These are phyloP conservation scores for Gautieria morchelliformis DNA, from an alignment of 768 basidiomycete genomes.

Conservation along the genomic window DNA sequence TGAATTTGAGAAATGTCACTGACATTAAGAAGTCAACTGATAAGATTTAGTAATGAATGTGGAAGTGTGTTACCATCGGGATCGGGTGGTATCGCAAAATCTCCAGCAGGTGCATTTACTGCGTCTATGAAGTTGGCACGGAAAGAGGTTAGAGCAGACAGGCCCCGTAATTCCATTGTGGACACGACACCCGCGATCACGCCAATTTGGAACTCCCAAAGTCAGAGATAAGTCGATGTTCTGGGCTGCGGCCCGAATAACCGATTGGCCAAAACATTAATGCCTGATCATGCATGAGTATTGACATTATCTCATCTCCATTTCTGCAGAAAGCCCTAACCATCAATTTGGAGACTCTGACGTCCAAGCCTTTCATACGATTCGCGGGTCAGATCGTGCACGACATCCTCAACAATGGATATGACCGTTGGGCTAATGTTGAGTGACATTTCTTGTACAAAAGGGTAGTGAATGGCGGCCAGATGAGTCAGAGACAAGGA, in stretches of 20 bases:
- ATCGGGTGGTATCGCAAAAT: conserved; percentile 50
- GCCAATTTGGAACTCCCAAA: conserved; percentile 85
- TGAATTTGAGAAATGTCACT: conserved; percentile 83
- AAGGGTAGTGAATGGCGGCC: neutral
- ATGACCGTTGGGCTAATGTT: conserved; percentile 58
- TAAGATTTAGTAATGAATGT: neutral
- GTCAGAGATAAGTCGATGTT: conserved; percentile 78
- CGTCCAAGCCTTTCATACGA: conserved; percentile 13
- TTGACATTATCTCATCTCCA: conserved; percentile 22
- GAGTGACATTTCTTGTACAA: conserved; percentile 58
- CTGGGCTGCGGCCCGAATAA: conserved; percentile 85
- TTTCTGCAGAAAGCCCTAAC: conserved; percentile 34
- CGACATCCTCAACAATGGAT: conserved; percentile 31
- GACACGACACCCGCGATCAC: conserved; percentile 46
- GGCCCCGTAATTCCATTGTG: conserved; percentile 38
- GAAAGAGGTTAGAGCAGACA: conserved; percentile 50
- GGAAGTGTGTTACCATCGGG: conserved; percentile 58
- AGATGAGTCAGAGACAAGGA: neutral
- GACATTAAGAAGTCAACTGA: neutral
- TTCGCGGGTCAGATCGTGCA: conserved; percentile 19
- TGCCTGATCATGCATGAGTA: conserved; percentile 32
- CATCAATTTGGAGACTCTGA: conserved; percentile 19
- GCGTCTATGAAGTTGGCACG: conserved; percentile 62
- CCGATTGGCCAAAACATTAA: conserved; percentile 75
- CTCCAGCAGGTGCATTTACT: conserved; percentile 71